Conservation (phyloP, 2,329 filamentous ascomycete genomes). For the Lachnellula subtilissima region DNA sequence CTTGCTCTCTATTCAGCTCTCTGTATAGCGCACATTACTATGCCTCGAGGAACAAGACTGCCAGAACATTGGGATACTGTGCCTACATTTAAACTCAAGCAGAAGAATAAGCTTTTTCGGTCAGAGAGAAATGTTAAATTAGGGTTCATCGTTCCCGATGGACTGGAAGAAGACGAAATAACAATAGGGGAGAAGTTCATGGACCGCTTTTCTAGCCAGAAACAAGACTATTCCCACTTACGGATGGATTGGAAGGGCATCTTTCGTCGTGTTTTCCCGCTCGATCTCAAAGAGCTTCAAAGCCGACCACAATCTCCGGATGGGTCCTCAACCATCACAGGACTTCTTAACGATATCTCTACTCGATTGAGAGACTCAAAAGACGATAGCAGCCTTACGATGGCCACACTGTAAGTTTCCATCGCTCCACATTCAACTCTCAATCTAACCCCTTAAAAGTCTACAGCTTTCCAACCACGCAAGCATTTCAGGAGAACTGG, state of each 20-base stretch:
- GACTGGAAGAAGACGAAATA: conserved; percentile 3
- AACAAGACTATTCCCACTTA: conserved; percentile 11
- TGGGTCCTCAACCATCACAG: conserved; percentile 5
- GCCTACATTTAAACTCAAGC: conserved; percentile 9
- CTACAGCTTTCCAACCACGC: conserved; percentile 20
- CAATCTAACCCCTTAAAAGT: conserved; percentile 13
- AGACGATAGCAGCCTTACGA: conserved; percentile 10
- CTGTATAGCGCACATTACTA: conserved; percentile 23
- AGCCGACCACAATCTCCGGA: not conserved
- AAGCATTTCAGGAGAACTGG: conserved; percentile 22
- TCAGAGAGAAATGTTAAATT: conserved; percentile 11
- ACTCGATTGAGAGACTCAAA: conserved; percentile 12
- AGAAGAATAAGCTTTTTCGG: conserved; percentile 2
- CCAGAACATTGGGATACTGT: conserved; percentile 3
- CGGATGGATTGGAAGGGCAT: conserved; percentile 19
- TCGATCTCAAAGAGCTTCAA: not conserved
- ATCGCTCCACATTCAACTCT: not conserved
- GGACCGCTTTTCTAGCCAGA: not conserved
- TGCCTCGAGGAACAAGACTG: not conserved
- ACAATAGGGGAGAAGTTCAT: not conserved
- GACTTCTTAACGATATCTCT: conserved; percentile 9
- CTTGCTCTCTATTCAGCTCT: conserved; percentile 40
- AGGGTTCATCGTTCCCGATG: conserved; percentile 28
- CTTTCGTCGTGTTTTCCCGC: conserved; percentile 11
- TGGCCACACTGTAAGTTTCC: conserved; percentile 16